Evolutionary conservation across 1,284 basidiomycete genomes (phyloP), one percentile per base, ranked within the genome.

Genomic region (Ganoderma boninense): DNA sequence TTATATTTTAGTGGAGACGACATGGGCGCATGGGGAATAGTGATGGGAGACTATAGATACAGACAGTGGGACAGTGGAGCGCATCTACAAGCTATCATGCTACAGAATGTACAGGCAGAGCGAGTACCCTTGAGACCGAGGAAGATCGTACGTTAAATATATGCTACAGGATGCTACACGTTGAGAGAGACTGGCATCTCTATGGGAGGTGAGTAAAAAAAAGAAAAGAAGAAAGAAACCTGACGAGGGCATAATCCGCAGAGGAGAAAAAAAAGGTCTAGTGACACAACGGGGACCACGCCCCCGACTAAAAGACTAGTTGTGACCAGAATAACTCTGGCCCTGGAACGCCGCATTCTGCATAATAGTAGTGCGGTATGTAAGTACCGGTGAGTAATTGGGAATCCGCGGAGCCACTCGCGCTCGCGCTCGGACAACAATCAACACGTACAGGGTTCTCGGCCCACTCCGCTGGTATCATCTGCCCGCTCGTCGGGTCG

Each of bases 381-480:
- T 35, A 57, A 44, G 62, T 59, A 49, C 65, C 49, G 46, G 42
- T 67, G 67, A 57, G 66, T 35, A 52, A 43, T 26, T n/a, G 52
- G 42, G 57, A 46, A 46, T 42, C 61, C 61, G 26, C 38, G 59
- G 56, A 52, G 43, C 26, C 57, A 56, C 65, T 40, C 46, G 64
- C 49, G 49, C 49, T 54, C 23, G 49, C 23, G 49, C 49, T 54
- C 23, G 8, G 49, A 54, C 49, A 56, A 46, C 20, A 57, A 67
- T 63, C 66, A 40, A 40, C 38, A 74, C 71, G 64, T 56, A 72
- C 73, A 63, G 54, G 57, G 40, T 56, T 69, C 23, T 66, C 65
- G n/a, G 69, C 60, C 73, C 73, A 74, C 57, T 72, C 69, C 54
- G 60, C 68, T 43, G 73, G 52, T 29, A 72, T 67, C 69, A 72